These are phyloP conservation scores for Syncephalastrum monosporum DNA, from an alignment of 371 early-diverging fungal genomes.

Conservation along the genomic window DNA sequence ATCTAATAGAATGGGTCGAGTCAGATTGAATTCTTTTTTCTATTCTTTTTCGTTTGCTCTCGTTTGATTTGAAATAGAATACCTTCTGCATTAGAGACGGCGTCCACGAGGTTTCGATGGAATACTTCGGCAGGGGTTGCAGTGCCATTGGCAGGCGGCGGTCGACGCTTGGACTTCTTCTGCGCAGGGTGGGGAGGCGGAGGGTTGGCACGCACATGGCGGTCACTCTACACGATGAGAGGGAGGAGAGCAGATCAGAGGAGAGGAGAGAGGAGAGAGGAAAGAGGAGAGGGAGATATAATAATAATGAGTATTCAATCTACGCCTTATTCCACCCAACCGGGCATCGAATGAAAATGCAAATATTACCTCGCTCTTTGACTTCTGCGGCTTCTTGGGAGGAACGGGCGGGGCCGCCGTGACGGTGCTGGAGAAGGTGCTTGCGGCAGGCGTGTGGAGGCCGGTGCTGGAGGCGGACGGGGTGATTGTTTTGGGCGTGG, in stretches of 20 bases:
- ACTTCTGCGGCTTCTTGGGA: constrained; percentile 8
- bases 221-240: neutral
- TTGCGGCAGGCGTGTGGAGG: constrained; percentile 15
- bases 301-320: too few species aligned
- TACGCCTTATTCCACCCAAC: too few species aligned
- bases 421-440: constrained; percentile 16
- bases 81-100: constrained; percentile 43
- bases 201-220: neutral
- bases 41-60: neutral
- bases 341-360: too few species aligned
- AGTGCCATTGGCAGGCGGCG: constrained; percentile 29
- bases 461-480: constrained; percentile 16
- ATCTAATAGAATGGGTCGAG: constrained; percentile 18
- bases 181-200: constrained; percentile 5
- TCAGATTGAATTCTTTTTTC: too few species aligned
- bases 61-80: neutral
- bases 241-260: too few species aligned
- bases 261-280: too few species aligned
- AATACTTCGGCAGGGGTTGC: constrained; percentile 40
- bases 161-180: constrained; percentile 25
- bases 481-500: constrained; percentile 13
- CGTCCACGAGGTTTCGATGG: constrained; percentile 35
- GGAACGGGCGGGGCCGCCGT: constrained; percentile 9
- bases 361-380: constrained; percentile 13
- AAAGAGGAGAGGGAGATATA: too few species aligned